Evolutionary conservation across 148 eudicot genomes (phyloP).

Genomic region (Rhododendron ovatum): DNA sequence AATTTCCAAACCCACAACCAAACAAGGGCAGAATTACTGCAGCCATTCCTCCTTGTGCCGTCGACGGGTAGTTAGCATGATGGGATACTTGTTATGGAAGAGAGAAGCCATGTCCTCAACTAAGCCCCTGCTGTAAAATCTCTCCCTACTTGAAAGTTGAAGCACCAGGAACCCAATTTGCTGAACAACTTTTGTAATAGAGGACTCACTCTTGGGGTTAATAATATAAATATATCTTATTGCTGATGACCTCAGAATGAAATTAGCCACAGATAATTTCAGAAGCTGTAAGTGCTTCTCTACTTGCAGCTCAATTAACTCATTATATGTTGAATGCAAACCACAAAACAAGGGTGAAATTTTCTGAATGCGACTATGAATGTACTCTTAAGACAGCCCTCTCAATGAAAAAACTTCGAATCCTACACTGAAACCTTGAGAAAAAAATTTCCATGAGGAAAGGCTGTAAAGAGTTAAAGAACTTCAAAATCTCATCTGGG

Average conservation of each 20-base stretch:
- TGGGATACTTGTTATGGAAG: constrained; percentile 58
- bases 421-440: constrained; percentile 77
- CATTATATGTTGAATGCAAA: constrained; percentile 50
- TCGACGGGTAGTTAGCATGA: constrained; percentile 47
- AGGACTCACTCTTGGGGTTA: constrained; percentile 76
- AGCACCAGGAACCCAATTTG: constrained; percentile 82
- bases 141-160: constrained; percentile 64
- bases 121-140: constrained; percentile 57
- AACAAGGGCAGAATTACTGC: constrained; percentile 46
- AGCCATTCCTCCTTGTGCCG: constrained; percentile 78
- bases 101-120: constrained; percentile 59
- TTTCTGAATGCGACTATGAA: constrained; percentile 45
- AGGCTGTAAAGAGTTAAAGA: constrained; percentile 71
- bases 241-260: constrained; percentile 53
- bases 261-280: constrained; percentile 46
- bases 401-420: constrained; percentile 51
- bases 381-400: constrained; percentile 26
- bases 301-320: constrained; percentile 40
- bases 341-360: constrained; percentile 44
- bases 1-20: too few species aligned
- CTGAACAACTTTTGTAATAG: constrained; percentile 69
- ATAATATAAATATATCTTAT: constrained; percentile 59
- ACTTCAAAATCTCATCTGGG: constrained; percentile 57
- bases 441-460: constrained; percentile 70
- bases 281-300: constrained; percentile 47